These are phyloP conservation scores for Ophiocordyceps australis DNA, from an alignment of 2,329 filamentous ascomycete species.

Conservation along the genomic window DNA sequence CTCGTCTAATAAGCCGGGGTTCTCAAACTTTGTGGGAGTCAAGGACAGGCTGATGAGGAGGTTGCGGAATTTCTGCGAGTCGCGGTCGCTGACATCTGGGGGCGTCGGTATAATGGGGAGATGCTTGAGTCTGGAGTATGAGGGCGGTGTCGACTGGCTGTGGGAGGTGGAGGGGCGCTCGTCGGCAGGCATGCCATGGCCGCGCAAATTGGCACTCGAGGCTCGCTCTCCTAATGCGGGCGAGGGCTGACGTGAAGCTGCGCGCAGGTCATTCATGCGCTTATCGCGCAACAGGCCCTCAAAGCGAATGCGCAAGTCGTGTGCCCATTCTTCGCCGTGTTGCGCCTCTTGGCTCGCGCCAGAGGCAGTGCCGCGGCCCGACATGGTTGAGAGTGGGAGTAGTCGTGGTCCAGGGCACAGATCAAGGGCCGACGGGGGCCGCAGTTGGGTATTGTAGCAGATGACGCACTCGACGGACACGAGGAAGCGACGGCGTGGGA, in stretches of 20 bases:
- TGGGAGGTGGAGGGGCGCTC: constrained; percentile 28
- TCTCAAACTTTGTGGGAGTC: constrained; percentile 89
- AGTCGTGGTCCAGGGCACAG: not conserved
- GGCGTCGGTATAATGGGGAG: constrained; percentile 48
- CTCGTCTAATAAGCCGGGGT: constrained; percentile 85
- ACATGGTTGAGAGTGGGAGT: constrained; percentile 11
- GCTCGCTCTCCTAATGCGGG: constrained; percentile 31
- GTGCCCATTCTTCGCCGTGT: constrained; percentile 58
- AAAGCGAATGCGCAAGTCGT: constrained; percentile 66
- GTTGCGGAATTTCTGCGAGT: constrained; percentile 61
- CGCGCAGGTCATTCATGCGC: constrained; percentile 60
- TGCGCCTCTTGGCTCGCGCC: constrained; percentile 14
- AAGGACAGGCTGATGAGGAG: constrained; percentile 70
- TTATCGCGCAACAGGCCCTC: constrained; percentile 74
- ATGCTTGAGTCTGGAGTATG: constrained; percentile 29
- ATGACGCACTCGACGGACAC: too few species aligned
- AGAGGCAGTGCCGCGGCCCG: constrained; percentile 16
- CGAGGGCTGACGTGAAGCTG: constrained; percentile 35
- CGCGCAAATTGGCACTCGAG: constrained; percentile 28
- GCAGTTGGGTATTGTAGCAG: too few species aligned
- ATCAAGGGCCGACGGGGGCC: too few species aligned
- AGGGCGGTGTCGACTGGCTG: constrained; percentile 22
- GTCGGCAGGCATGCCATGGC: constrained; percentile 17
- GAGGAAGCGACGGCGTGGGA: constrained; percentile 1
- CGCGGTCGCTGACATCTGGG: constrained; percentile 44